These are phyloP conservation scores for Ottelia alismoides DNA, from an alignment of 106 monocot species.

Conservation along the genomic window DNA sequence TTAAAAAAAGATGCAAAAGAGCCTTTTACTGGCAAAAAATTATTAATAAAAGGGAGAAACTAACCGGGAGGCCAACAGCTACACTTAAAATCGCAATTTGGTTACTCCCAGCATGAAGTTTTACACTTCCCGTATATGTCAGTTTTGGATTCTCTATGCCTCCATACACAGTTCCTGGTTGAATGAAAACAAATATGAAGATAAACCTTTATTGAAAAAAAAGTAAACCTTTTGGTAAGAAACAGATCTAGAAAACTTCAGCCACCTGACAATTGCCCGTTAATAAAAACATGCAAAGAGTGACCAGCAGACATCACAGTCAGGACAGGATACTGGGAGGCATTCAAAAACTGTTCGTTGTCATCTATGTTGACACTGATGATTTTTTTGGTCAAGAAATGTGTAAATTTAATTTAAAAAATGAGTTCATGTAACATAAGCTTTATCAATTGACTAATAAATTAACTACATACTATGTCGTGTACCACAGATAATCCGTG, in stretches of 20 bases:
- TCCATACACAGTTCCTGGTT: constrained; percentile 82
- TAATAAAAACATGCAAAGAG: constrained; percentile 23
- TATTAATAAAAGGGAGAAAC: constrained; percentile 5
- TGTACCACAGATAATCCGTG: constrained; percentile 97
- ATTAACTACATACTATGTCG: constrained; percentile 63
- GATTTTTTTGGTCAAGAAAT: background rate
- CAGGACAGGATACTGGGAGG: constrained; percentile 10
- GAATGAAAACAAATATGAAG: background rate
- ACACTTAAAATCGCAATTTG: constrained; percentile 81
- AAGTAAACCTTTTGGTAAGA: background rate
- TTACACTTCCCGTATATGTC: constrained; percentile 60
- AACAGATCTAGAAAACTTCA: background rate
- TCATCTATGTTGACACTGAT: constrained; percentile 22
- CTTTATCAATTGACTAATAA: background rate
- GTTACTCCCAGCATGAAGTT: constrained; percentile 82
- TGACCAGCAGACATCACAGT: constrained; percentile 26
- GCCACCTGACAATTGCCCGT: constrained; percentile 19
- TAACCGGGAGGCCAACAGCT: constrained; percentile 80
- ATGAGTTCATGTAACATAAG: background rate
- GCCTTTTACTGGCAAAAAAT: background rate
- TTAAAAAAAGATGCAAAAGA: background rate
- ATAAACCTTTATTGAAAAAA: background rate
- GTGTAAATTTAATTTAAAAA: background rate
- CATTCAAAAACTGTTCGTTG: constrained; percentile 15
- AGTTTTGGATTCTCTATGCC: constrained; percentile 67